These are phyloP conservation scores for Byssoonygena ceratinophila DNA, from an alignment of 2,329 filamentous ascomycete species.

Conservation along the genomic window DNA sequence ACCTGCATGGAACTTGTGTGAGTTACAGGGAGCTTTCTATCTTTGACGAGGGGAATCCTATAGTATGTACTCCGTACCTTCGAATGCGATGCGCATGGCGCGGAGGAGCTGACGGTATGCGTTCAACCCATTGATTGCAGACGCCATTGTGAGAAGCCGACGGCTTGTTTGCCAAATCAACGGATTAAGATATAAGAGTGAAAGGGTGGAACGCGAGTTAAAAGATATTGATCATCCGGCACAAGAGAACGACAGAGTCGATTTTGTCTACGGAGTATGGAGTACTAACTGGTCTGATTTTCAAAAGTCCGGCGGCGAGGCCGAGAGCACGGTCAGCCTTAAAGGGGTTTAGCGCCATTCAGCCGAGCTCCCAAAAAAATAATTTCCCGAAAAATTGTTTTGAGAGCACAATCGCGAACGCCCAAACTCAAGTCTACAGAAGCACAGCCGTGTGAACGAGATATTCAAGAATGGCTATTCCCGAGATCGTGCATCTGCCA, in stretches of 20 bases:
- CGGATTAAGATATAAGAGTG: no score
- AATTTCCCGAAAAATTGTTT: slow-evolving; percentile 3
- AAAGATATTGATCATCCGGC: no score
- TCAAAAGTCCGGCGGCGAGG: no score
- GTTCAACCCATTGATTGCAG: slow-evolving; percentile 19
- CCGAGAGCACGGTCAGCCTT: slow-evolving; percentile 2
- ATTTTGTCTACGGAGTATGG: no score
- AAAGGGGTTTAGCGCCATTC: slow-evolving; percentile 9
- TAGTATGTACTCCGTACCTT: no score
- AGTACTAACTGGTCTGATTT: neutral
- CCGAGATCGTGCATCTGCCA: slow-evolving; percentile 33
- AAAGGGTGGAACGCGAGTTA: neutral
- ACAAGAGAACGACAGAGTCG: no score
- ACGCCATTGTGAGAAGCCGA: neutral
- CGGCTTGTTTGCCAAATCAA: neutral
- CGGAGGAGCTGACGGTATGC: slow-evolving; percentile 24
- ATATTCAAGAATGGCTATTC: slow-evolving; percentile 51
- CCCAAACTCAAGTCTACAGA: neutral
- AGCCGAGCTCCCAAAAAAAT: neutral
- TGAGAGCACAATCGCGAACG: neutral
- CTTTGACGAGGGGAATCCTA: neutral
- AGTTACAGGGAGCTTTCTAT: slow-evolving; percentile 5
- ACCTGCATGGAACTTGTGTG: slow-evolving; percentile 41
- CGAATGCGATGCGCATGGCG: slow-evolving; percentile 51
- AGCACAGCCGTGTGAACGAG: neutral